Conservation (phyloP, 352 stramenopile species). For the Phytophthora foliorum region DNA sequence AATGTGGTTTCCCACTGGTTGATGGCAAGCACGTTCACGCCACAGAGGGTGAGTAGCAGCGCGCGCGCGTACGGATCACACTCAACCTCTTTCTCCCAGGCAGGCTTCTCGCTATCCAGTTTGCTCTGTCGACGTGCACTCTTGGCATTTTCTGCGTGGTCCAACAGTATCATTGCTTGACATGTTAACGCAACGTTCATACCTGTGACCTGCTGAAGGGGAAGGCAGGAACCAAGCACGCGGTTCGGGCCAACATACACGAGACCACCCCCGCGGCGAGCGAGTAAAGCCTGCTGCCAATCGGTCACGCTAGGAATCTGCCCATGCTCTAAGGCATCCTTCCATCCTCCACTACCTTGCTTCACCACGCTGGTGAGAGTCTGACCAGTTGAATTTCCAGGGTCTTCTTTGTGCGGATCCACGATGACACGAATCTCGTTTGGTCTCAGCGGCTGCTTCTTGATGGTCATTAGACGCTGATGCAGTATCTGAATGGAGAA, state of each 20-base stretch:
- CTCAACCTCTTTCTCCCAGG: conserved; percentile 69
- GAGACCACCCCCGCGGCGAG: conserved; percentile 62
- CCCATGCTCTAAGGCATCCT: conserved; percentile 67
- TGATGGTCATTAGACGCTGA: conserved; percentile 57
- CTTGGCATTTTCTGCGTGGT: conserved; percentile 82
- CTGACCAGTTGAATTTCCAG: conserved; percentile 39
- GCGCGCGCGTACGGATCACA: conserved; percentile 68
- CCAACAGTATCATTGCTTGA: conserved; percentile 75
- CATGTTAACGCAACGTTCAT: conserved; percentile 78
- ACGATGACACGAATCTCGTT: conserved; percentile 75
- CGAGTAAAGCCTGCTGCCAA: conserved; percentile 75
- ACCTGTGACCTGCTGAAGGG: conserved; percentile 54
- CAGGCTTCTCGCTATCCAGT: conserved; percentile 81
- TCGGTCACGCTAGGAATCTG: conserved; percentile 71
- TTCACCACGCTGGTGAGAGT: conserved; percentile 58
- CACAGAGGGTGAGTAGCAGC: conserved; percentile 79
- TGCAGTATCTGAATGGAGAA: conserved; percentile 80
- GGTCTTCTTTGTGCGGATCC: conserved; percentile 70
- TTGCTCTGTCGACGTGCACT: conserved; percentile 89
- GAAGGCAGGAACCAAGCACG: conserved; percentile 62
- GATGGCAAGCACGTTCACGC: conserved; percentile 76
- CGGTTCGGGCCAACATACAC: conserved; percentile 82
- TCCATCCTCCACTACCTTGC: conserved; percentile 60
- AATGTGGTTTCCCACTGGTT: conserved; percentile 90
- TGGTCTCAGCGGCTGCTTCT: conserved; percentile 59